These are phyloP conservation scores for Triangularia verruculosa DNA, from an alignment of 2,329 filamentous ascomycete genomes.

Conservation along the genomic window DNA sequence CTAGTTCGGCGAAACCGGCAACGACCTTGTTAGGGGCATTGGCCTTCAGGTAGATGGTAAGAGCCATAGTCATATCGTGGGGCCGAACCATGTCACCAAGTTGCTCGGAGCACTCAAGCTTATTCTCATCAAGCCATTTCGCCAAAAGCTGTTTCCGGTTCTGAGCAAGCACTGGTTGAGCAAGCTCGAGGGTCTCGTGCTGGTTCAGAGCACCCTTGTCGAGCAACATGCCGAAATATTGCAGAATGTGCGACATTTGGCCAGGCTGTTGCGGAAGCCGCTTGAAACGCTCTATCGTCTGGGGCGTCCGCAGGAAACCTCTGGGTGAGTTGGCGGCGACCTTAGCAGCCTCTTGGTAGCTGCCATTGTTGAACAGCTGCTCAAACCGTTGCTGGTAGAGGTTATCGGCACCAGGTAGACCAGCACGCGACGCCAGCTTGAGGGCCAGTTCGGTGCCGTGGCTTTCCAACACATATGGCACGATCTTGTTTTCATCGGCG, in stretches of 20 bases:
- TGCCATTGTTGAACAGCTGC: slow-evolving; percentile 73
- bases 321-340: slow-evolving; percentile 94
- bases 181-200: slow-evolving; percentile 90
- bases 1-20: slow-evolving; percentile 89
- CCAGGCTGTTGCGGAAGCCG: slow-evolving; percentile 73
- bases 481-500: slow-evolving; percentile 85
- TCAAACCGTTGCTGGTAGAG: slow-evolving; percentile 93
- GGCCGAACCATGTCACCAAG: slow-evolving; percentile 90
- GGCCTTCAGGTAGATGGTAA: slow-evolving; percentile 86
- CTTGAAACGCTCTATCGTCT: slow-evolving; percentile 97
- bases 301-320: slow-evolving; percentile 88
- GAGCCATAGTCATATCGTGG: slow-evolving; percentile 83
- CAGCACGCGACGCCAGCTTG: slow-evolving; percentile 91
- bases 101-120: slow-evolving; percentile 93
- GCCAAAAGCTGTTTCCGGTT: slow-evolving; percentile 93
- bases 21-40: slow-evolving; percentile 92
- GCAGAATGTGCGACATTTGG: slow-evolving; percentile 89
- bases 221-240: slow-evolving; percentile 96
- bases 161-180: slow-evolving; percentile 86
- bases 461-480: slow-evolving; percentile 94
- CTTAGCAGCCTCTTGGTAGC: slow-evolving; percentile 87
- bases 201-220: slow-evolving; percentile 93
- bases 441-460: slow-evolving; percentile 92
- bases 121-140: slow-evolving; percentile 97
- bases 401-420: slow-evolving; percentile 89